Percentiles rank a stretch among this genome's conserved stretches.
These are phyloP conservation scores for Striga asiatica DNA, from an alignment of 257 asterid species.

Conservation along the genomic window DNA sequence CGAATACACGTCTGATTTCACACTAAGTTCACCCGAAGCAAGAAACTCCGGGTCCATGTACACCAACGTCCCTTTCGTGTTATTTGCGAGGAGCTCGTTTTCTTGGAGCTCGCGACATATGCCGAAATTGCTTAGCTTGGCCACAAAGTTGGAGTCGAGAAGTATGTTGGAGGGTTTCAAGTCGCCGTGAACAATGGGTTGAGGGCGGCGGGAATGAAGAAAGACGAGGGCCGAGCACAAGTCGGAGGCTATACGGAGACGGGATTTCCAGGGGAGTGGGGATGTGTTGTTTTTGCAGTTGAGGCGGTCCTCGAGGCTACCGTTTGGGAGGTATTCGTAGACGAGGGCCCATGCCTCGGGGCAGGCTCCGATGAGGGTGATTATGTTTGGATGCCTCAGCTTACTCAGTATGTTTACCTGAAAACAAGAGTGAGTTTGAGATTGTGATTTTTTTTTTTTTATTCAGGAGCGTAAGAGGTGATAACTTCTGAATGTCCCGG, in stretches of 20 bases:
- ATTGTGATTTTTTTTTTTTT: background rate
- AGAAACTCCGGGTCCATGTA: slow-evolving; percentile 82
- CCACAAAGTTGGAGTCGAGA: slow-evolving; percentile 58
- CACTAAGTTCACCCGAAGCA: slow-evolving; percentile 66
- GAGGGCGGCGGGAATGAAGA: slow-evolving; percentile 63
- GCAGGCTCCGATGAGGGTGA: slow-evolving; percentile 84
- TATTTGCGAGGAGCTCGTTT: slow-evolving; percentile 28
- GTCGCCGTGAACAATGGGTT: slow-evolving; percentile 65
- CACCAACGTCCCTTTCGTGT: slow-evolving; percentile 39
- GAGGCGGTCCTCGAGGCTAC: slow-evolving; percentile 92
- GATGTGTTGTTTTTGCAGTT: slow-evolving; percentile 72
- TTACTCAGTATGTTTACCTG: slow-evolving; percentile 76
- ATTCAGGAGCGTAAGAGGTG: no score
- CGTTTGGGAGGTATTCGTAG: slow-evolving; percentile 79
- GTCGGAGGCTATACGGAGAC: slow-evolving; percentile 78
- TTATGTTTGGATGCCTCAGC: slow-evolving; percentile 85
- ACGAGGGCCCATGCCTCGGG: slow-evolving; percentile 70
- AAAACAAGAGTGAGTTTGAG: slow-evolving; percentile 6
- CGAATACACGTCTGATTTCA: slow-evolving; percentile 77
- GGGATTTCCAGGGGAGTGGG: slow-evolving; percentile 80
- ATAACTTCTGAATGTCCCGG: background rate
- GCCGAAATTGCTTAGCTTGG: slow-evolving; percentile 85
- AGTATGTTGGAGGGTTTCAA: slow-evolving; percentile 74
- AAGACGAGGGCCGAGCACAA: slow-evolving; percentile 80
- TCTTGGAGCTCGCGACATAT: slow-evolving; percentile 42